Base-by-base conservation (phyloP, 2,329 filamentous ascomycete species). In the Diaporthe capsici region DNA sequence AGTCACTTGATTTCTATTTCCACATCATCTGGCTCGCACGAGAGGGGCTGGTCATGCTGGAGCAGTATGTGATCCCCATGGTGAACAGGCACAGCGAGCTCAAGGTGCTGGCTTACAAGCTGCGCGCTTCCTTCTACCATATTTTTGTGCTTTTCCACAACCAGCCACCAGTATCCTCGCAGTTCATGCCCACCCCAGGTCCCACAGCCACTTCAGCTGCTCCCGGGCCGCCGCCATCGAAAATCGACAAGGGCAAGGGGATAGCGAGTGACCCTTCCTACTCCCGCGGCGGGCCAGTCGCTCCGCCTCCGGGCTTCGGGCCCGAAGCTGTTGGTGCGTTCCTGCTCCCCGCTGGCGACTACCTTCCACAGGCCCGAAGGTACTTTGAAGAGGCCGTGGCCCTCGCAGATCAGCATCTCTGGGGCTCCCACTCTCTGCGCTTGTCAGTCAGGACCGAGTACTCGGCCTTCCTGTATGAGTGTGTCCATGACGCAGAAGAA, bases 81-180 rank as follows among this genome's bases (percentile, higher is more conserved):
- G 94, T 95, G 74, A 92, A 89, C 79, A 93, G 91, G 81, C 95
- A 92, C 84, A 92, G 88, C 81, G 96, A 98, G 83, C 91, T 98
- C 75, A 96, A 95, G 81, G 96, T 98, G 60, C 89, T 99, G 78
- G 93, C 94, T 28, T 95, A 95, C 83, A 99, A 98, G 84, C 89
- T 99, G 20, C 93, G 95, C 76, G 97, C 97, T 22, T 98, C 95
- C 28, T 98, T 98, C 82, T 97, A 97, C 80, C 96, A 99, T 85
- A 95, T 99, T 79, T 98, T 98, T 83, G 97, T 98, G 72, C 90
- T 98, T 17, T 98, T 98, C 82, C 95, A 98, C 86, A 98, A 98
- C 84, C 92, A 95, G 72, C 96, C 96, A 0, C 89, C 93, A 0
- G 90, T 98, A 74, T 93, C 92, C 60, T 87, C 89, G 49, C 88